Conservation (phyloP, 805 yeast genomes). For the Maudiozyma turicensis region DNA sequence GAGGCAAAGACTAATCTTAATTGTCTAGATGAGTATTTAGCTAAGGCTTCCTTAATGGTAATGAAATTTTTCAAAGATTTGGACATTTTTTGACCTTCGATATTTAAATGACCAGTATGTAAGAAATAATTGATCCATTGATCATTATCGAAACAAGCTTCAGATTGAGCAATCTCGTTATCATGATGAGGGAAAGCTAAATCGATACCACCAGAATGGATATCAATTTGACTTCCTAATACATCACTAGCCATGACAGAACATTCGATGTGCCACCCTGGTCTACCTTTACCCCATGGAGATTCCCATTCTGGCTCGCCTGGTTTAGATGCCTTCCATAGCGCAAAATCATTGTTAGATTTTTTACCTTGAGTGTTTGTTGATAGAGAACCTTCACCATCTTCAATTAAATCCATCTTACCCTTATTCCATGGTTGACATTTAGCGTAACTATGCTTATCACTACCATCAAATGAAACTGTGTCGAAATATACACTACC, state of each 20-base stretch:
- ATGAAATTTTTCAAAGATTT: slow-evolving; percentile 91
- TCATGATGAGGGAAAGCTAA: slow-evolving; percentile 98
- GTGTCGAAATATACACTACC: slow-evolving; percentile 98
- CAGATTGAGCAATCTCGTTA: slow-evolving; percentile 94
- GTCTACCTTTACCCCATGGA: slow-evolving; percentile 96
- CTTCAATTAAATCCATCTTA: slow-evolving; percentile 71
- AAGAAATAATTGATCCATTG: slow-evolving; percentile 97
- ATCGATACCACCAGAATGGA: slow-evolving; percentile 95
- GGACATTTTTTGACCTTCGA: slow-evolving; percentile 97
- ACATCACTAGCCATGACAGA: slow-evolving; percentile 96
- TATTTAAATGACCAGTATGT: slow-evolving; percentile 96
- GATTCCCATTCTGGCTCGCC: slow-evolving; percentile 97
- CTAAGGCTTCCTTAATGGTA: slow-evolving; percentile 83
- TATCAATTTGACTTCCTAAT: slow-evolving; percentile 75
- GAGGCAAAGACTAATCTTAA: slow-evolving; percentile 84
- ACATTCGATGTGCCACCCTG: slow-evolving; percentile 99
- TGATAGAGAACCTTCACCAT: slow-evolving; percentile 87
- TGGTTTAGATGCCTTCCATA: slow-evolving; percentile 93
- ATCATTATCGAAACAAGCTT: slow-evolving; percentile 76
- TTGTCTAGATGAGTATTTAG: slow-evolving; percentile 64
- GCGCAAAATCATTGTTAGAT: slow-evolving; percentile 80
- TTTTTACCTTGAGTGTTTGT: slow-evolving; percentile 48
- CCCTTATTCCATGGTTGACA: slow-evolving; percentile 98
- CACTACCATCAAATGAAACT: slow-evolving; percentile 58
- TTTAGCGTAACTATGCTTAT: slow-evolving; percentile 81